phyloP scores from a whole-genome alignment of 495 filamentous ascomycete species.

The Staphylotrichum tortipilum region DNA sequence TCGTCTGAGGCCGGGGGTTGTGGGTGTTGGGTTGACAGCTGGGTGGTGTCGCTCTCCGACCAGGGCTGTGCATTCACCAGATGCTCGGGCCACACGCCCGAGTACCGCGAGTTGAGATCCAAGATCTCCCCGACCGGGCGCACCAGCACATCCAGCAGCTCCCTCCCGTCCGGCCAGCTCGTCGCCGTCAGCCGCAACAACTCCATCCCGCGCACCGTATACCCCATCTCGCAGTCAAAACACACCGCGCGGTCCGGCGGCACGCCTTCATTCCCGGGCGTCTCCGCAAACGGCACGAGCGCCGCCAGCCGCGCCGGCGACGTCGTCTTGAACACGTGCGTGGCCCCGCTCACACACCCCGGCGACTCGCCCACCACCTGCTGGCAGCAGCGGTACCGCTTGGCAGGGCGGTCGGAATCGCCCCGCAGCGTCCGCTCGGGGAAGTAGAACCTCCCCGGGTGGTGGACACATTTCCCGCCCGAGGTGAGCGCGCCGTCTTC shows the following conservation, averaged over 20 bases:
- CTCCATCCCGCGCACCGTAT: slow-evolving; percentile 78
- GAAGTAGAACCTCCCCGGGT: slow-evolving; percentile 56
- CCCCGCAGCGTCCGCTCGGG: slow-evolving; percentile 34
- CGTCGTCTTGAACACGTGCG: slow-evolving; percentile 83
- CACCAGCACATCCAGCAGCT: slow-evolving; percentile 77
- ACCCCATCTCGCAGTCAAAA: slow-evolving; percentile 98
- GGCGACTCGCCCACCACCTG: slow-evolving; percentile 55
- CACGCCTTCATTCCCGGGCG: slow-evolving; percentile 51
- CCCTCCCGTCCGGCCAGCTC: slow-evolving; percentile 70
- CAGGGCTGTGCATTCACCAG: slow-evolving; percentile 60
- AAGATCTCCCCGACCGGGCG: slow-evolving; percentile 73
- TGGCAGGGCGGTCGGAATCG: slow-evolving; percentile 41
- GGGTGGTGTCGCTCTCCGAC: slow-evolving; percentile 17
- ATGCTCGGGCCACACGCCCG: slow-evolving; percentile 70
- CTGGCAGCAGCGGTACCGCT: slow-evolving; percentile 69
- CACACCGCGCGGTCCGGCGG: slow-evolving; percentile 48
- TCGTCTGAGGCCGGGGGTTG: neutral
- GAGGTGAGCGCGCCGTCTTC: slow-evolving; percentile 72
- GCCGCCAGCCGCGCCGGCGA: slow-evolving; percentile 67
- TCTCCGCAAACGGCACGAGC: slow-evolving; percentile 68
- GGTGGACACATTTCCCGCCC: slow-evolving; percentile 68
- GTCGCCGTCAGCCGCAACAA: slow-evolving; percentile 80
- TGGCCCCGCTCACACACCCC: slow-evolving; percentile 60
- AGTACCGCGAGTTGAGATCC: slow-evolving; percentile 85
- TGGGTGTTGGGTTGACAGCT: neutral